phyloP scores from a whole-genome alignment of 2,329 filamentous ascomycete species.

The Penicillium sp. region DNA sequence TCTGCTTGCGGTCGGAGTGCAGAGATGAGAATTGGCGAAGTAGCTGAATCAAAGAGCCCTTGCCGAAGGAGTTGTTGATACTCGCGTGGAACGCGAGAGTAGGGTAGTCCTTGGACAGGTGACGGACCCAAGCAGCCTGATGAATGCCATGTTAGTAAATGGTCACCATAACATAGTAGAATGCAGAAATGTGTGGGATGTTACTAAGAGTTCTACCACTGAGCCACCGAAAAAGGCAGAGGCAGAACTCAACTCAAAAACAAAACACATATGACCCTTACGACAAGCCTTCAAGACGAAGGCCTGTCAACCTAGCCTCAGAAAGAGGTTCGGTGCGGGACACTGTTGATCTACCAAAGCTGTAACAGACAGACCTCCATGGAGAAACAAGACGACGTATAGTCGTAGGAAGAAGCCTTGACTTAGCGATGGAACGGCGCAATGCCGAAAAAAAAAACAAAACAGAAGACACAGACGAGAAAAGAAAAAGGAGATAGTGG shows the following conservation, averaged over 20 bases:
- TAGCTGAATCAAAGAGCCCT: slow-evolving; percentile 86
- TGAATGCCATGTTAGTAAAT: slow-evolving; percentile 28
- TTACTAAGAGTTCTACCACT: slow-evolving; percentile 96
- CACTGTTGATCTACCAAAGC: slow-evolving; percentile 89
- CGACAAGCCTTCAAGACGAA: slow-evolving; percentile 86
- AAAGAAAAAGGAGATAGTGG: slow-evolving; percentile 4
- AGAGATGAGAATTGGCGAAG: slow-evolving; percentile 88
- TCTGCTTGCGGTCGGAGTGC: slow-evolving; percentile 86
- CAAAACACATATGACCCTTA: slow-evolving; percentile 75
- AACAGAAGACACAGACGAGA: slow-evolving; percentile 8
- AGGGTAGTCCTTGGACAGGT: slow-evolving; percentile 82
- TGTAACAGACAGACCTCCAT: slow-evolving; percentile 96
- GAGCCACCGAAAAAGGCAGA: slow-evolving; percentile 55
- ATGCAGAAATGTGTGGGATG: slow-evolving; percentile 73
- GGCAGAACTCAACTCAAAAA: slow-evolving; percentile 93
- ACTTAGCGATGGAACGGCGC: slow-evolving; percentile 67
- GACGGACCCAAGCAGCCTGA: slow-evolving; percentile 88
- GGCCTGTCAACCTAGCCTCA: slow-evolving; percentile 64
- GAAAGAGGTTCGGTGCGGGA: slow-evolving; percentile 63
- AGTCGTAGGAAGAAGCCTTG: slow-evolving; percentile 67
- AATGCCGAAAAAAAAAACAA: slow-evolving; percentile 22
- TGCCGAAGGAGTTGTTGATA: slow-evolving; percentile 94
- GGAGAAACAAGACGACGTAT: slow-evolving; percentile 47
- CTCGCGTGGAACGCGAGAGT: slow-evolving; percentile 92
- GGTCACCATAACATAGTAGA: slow-evolving; percentile 29